These are phyloP conservation scores for Lactifluus volemus DNA, from an alignment of 768 basidiomycete species.

Conservation along the genomic window DNA sequence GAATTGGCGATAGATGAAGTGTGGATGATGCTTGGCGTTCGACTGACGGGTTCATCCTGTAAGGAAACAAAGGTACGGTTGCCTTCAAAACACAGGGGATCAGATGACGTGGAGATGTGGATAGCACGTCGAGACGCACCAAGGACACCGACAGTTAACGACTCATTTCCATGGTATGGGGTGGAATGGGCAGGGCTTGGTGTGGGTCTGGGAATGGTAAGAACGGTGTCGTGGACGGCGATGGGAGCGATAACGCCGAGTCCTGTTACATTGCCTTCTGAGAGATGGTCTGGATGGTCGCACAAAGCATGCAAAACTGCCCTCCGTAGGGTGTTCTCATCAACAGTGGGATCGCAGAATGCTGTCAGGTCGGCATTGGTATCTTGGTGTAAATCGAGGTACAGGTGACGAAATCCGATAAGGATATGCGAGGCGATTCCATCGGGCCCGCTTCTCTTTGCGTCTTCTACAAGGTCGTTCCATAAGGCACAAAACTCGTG, in stretches of 20 bases:
- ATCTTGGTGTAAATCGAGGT: not conserved
- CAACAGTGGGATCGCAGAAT: not conserved
- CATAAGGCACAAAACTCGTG: not conserved
- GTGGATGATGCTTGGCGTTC: not conserved
- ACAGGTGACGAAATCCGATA: not conserved
- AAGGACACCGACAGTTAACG: not conserved
- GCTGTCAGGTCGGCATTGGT: not conserved
- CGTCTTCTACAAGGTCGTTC: not conserved
- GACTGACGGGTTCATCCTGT: too few relatives aligned
- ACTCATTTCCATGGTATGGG: not conserved
- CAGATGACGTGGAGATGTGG: not conserved
- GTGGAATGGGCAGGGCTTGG: not conserved
- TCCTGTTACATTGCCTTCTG: not conserved
- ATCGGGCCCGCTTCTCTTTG: not conserved
- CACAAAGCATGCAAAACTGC: not conserved
- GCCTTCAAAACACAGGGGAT: not conserved
- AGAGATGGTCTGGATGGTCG: not conserved
- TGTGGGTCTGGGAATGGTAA: not conserved
- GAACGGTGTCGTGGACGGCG: not conserved
- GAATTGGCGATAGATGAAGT: too few relatives aligned
- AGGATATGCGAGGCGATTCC: not conserved
- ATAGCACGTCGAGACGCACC: not conserved
- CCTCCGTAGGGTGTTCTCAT: not conserved
- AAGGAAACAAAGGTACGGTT: not conserved
- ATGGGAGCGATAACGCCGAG: too few relatives aligned